Percentiles rank a stretch among this genome's conserved stretches.
Evolutionary conservation across 176 grass and related monocot species (phyloP).

Genomic region (Thalia dealbata): DNA sequence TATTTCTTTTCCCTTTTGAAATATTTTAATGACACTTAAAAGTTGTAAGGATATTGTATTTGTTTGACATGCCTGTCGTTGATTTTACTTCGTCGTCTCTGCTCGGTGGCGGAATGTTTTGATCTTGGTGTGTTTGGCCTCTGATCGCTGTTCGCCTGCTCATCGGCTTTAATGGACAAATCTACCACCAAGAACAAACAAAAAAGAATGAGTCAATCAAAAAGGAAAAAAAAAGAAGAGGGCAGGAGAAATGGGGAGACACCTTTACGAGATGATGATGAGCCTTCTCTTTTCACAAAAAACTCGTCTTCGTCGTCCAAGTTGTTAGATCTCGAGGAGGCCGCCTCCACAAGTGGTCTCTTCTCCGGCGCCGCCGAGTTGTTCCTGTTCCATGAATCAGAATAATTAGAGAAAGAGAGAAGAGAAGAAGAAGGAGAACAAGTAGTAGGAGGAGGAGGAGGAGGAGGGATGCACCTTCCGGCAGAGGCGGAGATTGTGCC

Average conservation of each 20-base stretch:
- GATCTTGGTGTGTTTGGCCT: constrained; percentile 30
- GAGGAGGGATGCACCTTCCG: background rate
- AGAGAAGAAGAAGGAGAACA: background rate
- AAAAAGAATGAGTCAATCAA: background rate
- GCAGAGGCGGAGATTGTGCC: background rate
- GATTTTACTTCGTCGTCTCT: constrained; percentile 41
- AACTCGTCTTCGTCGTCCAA: background rate
- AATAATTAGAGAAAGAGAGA: background rate
- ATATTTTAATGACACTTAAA: no score
- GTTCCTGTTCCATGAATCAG: background rate
- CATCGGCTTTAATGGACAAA: constrained; percentile 15
- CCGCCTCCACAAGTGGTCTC: background rate
- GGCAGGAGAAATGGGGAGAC: background rate
- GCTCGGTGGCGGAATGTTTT: constrained; percentile 44
- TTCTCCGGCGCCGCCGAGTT: background rate
- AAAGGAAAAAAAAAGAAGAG: background rate
- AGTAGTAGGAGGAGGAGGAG: background rate
- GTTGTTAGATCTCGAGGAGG: constrained; percentile 1
- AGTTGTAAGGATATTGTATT: background rate
- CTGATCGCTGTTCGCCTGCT: constrained; percentile 18
- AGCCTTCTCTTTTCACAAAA: background rate
- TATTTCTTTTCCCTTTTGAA: no score
- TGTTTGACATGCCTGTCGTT: constrained; percentile 28
- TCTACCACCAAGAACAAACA: constrained; percentile 20
- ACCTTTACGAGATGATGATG: background rate